Base-by-base conservation (phyloP, 805 yeast genomes). In the Barnettozyma populi region DNA sequence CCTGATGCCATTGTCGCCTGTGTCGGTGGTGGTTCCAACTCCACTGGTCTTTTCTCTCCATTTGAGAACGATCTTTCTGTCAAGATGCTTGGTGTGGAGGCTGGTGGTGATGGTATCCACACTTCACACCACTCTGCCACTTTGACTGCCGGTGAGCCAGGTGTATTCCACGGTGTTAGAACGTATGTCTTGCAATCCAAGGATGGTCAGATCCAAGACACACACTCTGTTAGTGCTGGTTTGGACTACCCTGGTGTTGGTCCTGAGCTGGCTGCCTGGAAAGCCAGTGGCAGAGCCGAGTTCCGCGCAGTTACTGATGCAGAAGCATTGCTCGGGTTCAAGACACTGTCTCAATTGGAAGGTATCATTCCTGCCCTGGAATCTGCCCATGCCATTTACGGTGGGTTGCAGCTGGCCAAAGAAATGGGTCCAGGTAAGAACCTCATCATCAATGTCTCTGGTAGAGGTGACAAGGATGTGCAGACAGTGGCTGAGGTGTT, bases 221-320 rank as follows among this genome's bases (percentile, higher is more conserved):
- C 99, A 10, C 98, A 94, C 67, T 92, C 98, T 20, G 95, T 94
- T 35, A 88, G 97, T 54, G 99, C 99, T 36, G 99, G 99, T 57
- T 76, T 94, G 61, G 99, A 94, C 69, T 94, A 94, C 66, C 99
- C 99, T 23, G 99, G 97, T 69, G 99, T 94, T 41, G 99, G 99
- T 40, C 99, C 99, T 29, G 98, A 94, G 70, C 76, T 94, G 57
- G 95, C 98, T 2, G 80, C 76, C 65, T 94, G 98, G 98, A 92
- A 92, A 68, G 83, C 84, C 46, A 83, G 85, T 52, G 97, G 97
- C 24, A 82, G 99, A 62, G 99, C 95, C 8, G 74, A 84, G 48
- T 94, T 92, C 63, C 68, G 83, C 41, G 95, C 97, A 41, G 97
- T 95, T 47, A 87, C 96, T 31, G 97, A 94, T 68, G 90, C 95